A percentile compares a stretch with the other conserved stretches of the same genome.
These are phyloP conservation scores for Colletotrichum musicola DNA, from an alignment of 2,329 filamentous ascomycete species.

Conservation along the genomic window DNA sequence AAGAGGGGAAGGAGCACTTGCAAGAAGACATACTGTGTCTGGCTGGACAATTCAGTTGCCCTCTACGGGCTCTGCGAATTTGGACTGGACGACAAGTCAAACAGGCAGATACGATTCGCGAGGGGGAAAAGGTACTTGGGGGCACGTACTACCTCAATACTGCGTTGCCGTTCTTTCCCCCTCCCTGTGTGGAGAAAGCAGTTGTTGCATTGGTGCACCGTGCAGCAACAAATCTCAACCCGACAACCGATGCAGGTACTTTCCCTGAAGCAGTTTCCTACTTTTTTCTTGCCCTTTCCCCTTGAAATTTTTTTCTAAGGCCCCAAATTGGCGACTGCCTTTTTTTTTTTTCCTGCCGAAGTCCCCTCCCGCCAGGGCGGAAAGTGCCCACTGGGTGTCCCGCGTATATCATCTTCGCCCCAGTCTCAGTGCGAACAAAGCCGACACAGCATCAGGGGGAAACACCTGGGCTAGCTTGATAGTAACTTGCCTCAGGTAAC, in stretches of 20 bases:
- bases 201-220: constrained; percentile 6
- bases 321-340: background rate
- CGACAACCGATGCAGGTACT: constrained; percentile 8
- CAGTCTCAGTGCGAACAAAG: too few relatives aligned
- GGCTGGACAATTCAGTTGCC: background rate
- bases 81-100: background rate
- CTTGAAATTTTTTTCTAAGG: background rate
- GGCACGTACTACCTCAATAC: too few relatives aligned
- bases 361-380: background rate
- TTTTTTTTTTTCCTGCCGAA: background rate
- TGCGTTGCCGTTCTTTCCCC: constrained; percentile 1
- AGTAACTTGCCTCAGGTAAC: too few relatives aligned
- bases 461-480: too few relatives aligned
- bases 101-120: constrained; percentile 18
- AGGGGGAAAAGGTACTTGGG: background rate
- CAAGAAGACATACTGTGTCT: background rate
- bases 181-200: constrained; percentile 6
- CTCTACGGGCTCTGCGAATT: background rate
- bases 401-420: too few relatives aligned
- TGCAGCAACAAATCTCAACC: constrained; percentile 18
- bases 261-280: background rate
- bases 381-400: background rate
- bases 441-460: too few relatives aligned
- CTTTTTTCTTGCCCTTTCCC: background rate
- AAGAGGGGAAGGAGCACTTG: background rate